Percentiles rank a stretch among this genome's conserved stretches.
These are phyloP conservation scores for Zygoascus tannicola DNA, from an alignment of 805 yeast genomes.

Conservation along the genomic window DNA sequence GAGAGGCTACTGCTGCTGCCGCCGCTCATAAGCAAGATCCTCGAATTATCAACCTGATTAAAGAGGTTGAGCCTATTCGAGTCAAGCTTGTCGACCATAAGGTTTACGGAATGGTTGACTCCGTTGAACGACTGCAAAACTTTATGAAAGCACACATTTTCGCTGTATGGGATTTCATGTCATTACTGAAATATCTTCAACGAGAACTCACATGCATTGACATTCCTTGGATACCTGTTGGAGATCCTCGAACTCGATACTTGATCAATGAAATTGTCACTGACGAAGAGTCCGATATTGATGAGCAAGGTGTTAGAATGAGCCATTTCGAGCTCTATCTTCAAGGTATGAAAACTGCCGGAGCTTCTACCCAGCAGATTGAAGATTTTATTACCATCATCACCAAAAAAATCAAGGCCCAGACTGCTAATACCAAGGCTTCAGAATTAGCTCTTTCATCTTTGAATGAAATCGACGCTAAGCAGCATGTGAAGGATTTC, in stretches of 20 bases:
- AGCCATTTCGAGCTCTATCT: conserved; percentile 17
- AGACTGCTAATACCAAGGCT: not conserved
- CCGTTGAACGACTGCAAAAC: conserved; percentile 12
- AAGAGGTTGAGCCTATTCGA: conserved; percentile 13
- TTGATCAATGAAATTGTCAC: conserved; percentile 18
- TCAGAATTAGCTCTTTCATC: conserved; percentile 7
- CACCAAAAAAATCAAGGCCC: not conserved
- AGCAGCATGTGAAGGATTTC: conserved; percentile 11
- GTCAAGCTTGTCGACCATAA: conserved; percentile 14
- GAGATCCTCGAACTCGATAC: conserved; percentile 16
- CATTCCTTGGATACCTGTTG: conserved; percentile 17
- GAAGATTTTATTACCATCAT: conserved; percentile 10
- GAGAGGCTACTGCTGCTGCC: not conserved
- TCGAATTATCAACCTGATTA: conserved; percentile 12
- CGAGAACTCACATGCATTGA: conserved; percentile 13
- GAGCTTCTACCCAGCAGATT: conserved; percentile 11
- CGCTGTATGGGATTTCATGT: conserved; percentile 20
- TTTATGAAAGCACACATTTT: conserved; percentile 16
- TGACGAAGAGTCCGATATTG: conserved; percentile 16
- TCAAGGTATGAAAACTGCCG: conserved; percentile 14
- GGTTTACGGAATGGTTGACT: conserved; percentile 14
- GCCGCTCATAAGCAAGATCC: conserved; percentile 1
- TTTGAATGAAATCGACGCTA: conserved; percentile 8
- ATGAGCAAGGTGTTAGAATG: conserved; percentile 15
- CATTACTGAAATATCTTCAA: conserved; percentile 15